A percentile compares a stretch with the other conserved stretches of the same genome.
These are phyloP conservation scores for Farysia itapuensis DNA, from an alignment of 1,284 basidiomycete species.

Conservation along the genomic window DNA sequence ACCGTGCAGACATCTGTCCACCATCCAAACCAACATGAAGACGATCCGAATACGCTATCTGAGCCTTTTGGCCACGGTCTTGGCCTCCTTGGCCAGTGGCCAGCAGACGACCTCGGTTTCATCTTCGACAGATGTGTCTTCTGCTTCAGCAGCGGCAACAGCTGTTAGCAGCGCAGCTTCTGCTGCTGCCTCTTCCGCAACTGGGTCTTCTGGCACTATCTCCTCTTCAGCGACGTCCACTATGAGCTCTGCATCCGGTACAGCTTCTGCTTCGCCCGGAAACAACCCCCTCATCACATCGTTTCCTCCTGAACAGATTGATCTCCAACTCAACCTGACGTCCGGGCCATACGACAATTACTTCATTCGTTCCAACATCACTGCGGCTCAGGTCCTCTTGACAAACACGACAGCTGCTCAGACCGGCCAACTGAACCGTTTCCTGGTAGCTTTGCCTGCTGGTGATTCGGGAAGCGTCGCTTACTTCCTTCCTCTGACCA, in stretches of 20 bases:
- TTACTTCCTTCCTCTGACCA: slow-evolving; percentile 16
- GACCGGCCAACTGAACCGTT: slow-evolving; percentile 50
- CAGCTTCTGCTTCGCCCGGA: neutral
- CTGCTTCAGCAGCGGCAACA: neutral
- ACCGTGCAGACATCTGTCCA: too few relatives aligned
- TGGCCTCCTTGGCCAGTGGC: neutral
- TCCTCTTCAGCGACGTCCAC: neutral
- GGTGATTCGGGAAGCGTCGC: slow-evolving; percentile 59
- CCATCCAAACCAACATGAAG: too few relatives aligned
- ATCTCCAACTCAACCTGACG: slow-evolving; percentile 19
- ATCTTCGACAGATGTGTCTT: neutral
- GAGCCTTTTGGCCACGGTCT: neutral
- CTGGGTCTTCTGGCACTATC: neutral
- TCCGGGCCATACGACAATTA: slow-evolving; percentile 61
- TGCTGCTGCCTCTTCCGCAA: neutral
- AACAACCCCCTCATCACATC: slow-evolving; percentile 20
- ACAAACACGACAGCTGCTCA: slow-evolving; percentile 54
- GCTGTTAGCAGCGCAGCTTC: too few relatives aligned
- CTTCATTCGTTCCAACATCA: slow-evolving; percentile 61
- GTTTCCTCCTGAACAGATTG: slow-evolving; percentile 11
- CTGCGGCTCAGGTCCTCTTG: slow-evolving; percentile 62
- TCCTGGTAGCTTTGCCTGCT: slow-evolving; percentile 62
- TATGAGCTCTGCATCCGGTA: neutral
- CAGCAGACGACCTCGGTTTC: neutral
- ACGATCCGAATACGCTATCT: too few relatives aligned